Evolutionary conservation across 2,329 filamentous ascomycete species (phyloP).

Genomic region (Dactylellina haptotyla): DNA sequence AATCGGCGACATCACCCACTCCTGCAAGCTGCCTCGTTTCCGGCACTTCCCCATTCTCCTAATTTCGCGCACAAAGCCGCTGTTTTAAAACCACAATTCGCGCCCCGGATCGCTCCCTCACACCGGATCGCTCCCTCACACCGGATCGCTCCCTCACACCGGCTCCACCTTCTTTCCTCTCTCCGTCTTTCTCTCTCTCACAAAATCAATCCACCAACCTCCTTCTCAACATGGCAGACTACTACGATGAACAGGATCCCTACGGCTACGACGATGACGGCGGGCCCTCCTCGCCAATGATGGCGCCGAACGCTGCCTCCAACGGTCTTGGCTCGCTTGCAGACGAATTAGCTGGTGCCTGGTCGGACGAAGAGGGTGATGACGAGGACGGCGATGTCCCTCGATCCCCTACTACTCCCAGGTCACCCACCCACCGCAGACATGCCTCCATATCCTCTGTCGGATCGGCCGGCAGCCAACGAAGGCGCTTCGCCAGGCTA

Average conservation of each 20-base stretch:
- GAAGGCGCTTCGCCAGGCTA: constrained; percentile 46
- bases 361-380: constrained; percentile 65
- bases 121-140: constrained; percentile 15
- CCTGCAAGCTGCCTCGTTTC: constrained; percentile 16
- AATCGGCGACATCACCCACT: constrained; percentile 26
- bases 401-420: constrained; percentile 46
- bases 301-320: constrained; percentile 20
- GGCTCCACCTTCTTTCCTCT: not conserved
- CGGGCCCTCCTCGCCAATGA: constrained; percentile 48
- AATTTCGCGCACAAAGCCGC: no score
- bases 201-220: not conserved
- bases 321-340: constrained; percentile 77
- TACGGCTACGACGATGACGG: constrained; percentile 47
- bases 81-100: no score
- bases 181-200: not conserved
- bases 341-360: constrained; percentile 80
- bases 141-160: not conserved
- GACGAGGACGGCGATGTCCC: constrained; percentile 42
- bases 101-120: constrained; percentile 3
- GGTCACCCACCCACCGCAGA: constrained; percentile 39
- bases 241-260: constrained; percentile 51
- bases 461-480: constrained; percentile 44
- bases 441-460: constrained; percentile 51
- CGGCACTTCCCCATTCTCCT: constrained; percentile 29
- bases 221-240: constrained; percentile 49